Evolutionary conservation across 257 asterid species (phyloP).

Genomic region (Capsicum pubescens): DNA sequence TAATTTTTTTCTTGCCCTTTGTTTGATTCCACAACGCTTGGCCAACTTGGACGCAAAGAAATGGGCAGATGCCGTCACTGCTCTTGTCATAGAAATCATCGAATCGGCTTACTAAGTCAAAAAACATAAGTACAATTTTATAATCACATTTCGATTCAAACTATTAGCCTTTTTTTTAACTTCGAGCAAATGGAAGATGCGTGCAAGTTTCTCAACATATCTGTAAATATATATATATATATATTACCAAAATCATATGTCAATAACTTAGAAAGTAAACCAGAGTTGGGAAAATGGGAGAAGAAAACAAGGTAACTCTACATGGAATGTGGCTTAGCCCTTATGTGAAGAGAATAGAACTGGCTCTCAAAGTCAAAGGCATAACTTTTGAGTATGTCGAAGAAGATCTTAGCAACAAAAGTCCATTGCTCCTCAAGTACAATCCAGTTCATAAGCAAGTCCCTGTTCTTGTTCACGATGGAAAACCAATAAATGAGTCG

Average conservation of each 20-base stretch:
- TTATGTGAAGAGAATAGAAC: slow-evolving; percentile 47
- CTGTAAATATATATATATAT: too few species aligned
- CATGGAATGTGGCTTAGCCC: slow-evolving; percentile 51
- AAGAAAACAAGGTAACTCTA: slow-evolving; percentile 42
- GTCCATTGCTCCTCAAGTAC: slow-evolving; percentile 35
- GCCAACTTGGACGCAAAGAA: neutral
- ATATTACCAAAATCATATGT: neutral
- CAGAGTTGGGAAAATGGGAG: slow-evolving; percentile 34
- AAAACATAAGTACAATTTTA: neutral
- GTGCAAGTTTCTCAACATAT: too few species aligned
- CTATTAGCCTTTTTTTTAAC: neutral
- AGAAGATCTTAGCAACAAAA: too few species aligned
- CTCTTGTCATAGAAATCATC: neutral
- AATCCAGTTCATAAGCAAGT: slow-evolving; percentile 53
- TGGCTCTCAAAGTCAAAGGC: slow-evolving; percentile 56
- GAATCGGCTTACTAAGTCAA: neutral
- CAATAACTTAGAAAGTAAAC: too few species aligned
- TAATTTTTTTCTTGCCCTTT: too few species aligned
- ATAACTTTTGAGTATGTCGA: slow-evolving; percentile 39
- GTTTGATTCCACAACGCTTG: neutral
- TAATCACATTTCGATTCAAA: neutral
- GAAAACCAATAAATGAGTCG: slow-evolving; percentile 45
- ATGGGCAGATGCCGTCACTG: neutral
- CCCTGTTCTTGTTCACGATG: slow-evolving; percentile 48
- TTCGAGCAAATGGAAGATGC: too few species aligned